Evolutionary conservation across 1,284 basidiomycete species (phyloP).

Genomic region (Ustilago nuda): DNA sequence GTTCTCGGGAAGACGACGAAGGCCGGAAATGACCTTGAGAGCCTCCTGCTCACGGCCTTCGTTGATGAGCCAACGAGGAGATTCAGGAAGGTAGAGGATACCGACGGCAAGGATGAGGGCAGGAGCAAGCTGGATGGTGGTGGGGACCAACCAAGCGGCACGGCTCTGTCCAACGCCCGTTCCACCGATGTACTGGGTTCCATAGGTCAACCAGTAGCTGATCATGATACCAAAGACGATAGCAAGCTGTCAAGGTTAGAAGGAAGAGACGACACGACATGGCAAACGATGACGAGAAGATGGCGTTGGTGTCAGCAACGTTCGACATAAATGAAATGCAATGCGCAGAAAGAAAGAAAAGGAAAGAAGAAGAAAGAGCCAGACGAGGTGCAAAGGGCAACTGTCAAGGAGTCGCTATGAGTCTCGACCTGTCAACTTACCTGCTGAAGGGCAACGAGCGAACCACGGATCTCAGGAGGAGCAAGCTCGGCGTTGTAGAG

Average conservation of each 20-base stretch:
- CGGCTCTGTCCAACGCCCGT: slow-evolving; percentile 74
- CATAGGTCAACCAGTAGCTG: slow-evolving; percentile 79
- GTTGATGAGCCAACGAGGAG: slow-evolving; percentile 50
- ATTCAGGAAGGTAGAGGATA: slow-evolving; percentile 32
- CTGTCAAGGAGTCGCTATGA: background rate
- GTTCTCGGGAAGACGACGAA: slow-evolving; percentile 75
- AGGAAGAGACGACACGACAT: background rate
- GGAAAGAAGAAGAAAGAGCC: background rate
- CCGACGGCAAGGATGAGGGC: slow-evolving; percentile 30
- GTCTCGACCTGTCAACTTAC: slow-evolving; percentile 4
- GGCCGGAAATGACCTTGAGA: slow-evolving; percentile 72
- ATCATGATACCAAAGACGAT: slow-evolving; percentile 63
- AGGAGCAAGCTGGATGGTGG: slow-evolving; percentile 24
- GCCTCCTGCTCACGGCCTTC: slow-evolving; percentile 35
- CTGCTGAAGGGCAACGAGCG: slow-evolving; percentile 37
- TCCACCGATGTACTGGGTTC: slow-evolving; percentile 73
- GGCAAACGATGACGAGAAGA: too few species aligned
- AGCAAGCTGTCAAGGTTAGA: slow-evolving; percentile 7
- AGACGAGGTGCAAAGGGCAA: slow-evolving; percentile 5
- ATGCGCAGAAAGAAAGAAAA: background rate
- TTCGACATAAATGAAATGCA: background rate
- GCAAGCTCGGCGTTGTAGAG: slow-evolving; percentile 48
- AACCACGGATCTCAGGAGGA: slow-evolving; percentile 38
- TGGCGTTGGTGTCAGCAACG: background rate
- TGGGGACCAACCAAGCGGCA: slow-evolving; percentile 17